phyloP scores from a whole-genome alignment of 2,329 filamentous ascomycete genomes.

The Rhytidhysteron rufulum region DNA sequence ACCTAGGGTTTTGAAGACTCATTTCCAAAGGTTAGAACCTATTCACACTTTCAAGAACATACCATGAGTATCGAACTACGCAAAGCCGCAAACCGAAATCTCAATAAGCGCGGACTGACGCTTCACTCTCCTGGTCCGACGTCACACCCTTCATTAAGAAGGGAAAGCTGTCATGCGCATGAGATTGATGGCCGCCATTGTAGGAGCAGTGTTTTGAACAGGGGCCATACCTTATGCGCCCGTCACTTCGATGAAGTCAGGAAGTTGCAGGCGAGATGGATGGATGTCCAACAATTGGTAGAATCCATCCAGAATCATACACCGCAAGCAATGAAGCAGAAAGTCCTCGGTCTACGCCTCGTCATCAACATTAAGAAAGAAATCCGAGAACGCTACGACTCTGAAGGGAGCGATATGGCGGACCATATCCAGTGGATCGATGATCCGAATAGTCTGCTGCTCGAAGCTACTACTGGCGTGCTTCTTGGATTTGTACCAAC shows the following conservation, averaged over 20 bases:
- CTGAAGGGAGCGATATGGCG: conserved; percentile 16
- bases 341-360: conserved; percentile 19
- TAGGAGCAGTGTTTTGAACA: conserved; percentile 7
- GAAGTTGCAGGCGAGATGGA: conserved; percentile 15
- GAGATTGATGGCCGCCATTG: conserved; percentile 20
- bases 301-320: conserved; percentile 13
- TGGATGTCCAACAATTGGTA: conserved; percentile 12
- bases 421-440: conserved; percentile 20
- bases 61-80: too few species aligned
- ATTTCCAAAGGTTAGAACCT: too few species aligned
- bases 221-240: conserved; percentile 18
- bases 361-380: conserved; percentile 19
- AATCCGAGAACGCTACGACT: conserved; percentile 19
- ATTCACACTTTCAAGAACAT: too few species aligned
- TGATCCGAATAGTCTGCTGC: conserved; percentile 13
- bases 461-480: conserved; percentile 18
- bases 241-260: conserved; percentile 16
- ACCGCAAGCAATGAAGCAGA: conserved; percentile 16
- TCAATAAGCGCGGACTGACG: too few species aligned
- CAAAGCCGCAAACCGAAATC: too few species aligned
- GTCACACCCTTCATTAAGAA: too few species aligned
- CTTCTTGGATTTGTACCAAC: conserved; percentile 25
- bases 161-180: conserved; percentile 22
- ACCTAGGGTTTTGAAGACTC: too few species aligned
- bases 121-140: too few species aligned